Conservation (phyloP, 148 eudicot species). For the Pouteria glomerata region DNA sequence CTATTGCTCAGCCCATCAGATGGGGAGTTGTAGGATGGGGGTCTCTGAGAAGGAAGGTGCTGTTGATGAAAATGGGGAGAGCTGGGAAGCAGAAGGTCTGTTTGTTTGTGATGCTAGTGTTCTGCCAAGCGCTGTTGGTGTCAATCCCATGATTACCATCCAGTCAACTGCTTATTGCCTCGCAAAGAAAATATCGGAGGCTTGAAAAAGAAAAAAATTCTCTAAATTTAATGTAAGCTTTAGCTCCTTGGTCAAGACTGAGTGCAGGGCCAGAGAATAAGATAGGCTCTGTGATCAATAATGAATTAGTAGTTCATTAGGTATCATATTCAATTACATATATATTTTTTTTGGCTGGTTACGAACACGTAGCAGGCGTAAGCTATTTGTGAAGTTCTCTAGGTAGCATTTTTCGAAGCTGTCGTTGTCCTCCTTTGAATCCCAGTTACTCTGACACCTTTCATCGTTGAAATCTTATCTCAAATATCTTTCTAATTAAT, state of each 20-base stretch:
- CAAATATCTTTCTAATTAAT: too few relatives aligned
- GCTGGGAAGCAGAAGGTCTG: slow-evolving; percentile 77
- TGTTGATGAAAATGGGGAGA: slow-evolving; percentile 74
- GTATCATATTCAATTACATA: neutral
- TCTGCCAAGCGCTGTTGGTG: slow-evolving; percentile 75
- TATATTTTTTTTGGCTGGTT: too few relatives aligned
- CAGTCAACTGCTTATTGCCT: slow-evolving; percentile 74
- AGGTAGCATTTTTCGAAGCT: too few relatives aligned
- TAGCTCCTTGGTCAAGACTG: neutral
- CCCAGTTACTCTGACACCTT: too few relatives aligned
- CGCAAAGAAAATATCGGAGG: slow-evolving; percentile 47
- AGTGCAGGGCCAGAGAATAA: neutral
- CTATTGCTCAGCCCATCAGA: slow-evolving; percentile 73
- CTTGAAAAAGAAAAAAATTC: slow-evolving; percentile 19
- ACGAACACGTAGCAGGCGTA: neutral
- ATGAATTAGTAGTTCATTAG: neutral
- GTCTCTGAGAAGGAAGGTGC: slow-evolving; percentile 46
- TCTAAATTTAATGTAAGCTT: neutral
- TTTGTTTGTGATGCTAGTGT: slow-evolving; percentile 81
- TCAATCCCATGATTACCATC: slow-evolving; percentile 89
- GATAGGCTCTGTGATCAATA: neutral
- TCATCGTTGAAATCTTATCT: too few relatives aligned
- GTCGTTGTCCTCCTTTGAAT: too few relatives aligned
- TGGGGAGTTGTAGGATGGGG: slow-evolving; percentile 92
- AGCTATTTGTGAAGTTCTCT: neutral